Percentiles rank a stretch among this genome's conserved stretches.
phyloP scores from a whole-genome alignment of 1,284 basidiomycete genomes.

The Puccinia novopanici region DNA sequence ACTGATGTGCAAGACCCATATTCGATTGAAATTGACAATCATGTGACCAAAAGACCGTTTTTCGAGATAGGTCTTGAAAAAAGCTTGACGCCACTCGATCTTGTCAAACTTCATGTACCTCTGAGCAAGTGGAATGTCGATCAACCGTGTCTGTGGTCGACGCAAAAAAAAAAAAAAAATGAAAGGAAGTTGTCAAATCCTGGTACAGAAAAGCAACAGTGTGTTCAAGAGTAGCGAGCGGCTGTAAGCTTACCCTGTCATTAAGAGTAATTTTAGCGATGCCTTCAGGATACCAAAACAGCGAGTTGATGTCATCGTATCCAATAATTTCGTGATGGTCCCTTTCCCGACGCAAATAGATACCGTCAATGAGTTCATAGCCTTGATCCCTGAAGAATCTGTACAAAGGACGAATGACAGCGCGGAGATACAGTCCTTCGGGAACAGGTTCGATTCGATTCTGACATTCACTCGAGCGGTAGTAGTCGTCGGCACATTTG shows the following conservation, averaged over 20 bases:
- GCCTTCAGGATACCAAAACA: constrained; percentile 99
- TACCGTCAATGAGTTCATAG: constrained; percentile 93
- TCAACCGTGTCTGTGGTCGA: constrained; percentile 74
- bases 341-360: constrained; percentile 81
- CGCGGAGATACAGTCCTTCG: constrained; percentile 87
- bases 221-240: background rate
- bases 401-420: constrained; percentile 94
- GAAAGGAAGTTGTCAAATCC: background rate
- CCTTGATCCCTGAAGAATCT: constrained; percentile 96
- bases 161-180: background rate
- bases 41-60: constrained; percentile 90
- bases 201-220: background rate
- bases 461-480: constrained; percentile 98
- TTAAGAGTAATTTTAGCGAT: constrained; percentile 85
- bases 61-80: constrained; percentile 97
- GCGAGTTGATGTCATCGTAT: constrained; percentile 97
- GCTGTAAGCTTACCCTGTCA: constrained; percentile 70
- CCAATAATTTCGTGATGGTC: constrained; percentile 96
- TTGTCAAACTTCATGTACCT: constrained; percentile 93
- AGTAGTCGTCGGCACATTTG: constrained; percentile 99
- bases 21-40: constrained; percentile 94
- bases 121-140: constrained; percentile 82
- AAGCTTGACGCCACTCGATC: constrained; percentile 88
- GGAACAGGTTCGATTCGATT: constrained; percentile 88
- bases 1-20: constrained; percentile 91